These are phyloP conservation scores for Vigna mungo DNA, from an alignment of 306 rosid genomes.

Conservation along the genomic window DNA sequence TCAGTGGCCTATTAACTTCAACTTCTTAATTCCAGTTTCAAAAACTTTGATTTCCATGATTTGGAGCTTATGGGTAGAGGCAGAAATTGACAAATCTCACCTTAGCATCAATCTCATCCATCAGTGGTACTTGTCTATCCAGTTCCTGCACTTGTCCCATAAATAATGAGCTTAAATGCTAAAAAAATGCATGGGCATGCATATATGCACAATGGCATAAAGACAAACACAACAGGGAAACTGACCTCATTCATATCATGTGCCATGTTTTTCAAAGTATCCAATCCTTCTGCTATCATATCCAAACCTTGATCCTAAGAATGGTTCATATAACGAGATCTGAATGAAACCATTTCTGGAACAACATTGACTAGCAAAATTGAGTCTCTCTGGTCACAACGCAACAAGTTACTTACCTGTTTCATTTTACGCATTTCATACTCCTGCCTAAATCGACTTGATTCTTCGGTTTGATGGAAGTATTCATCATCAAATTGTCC, in stretches of 20 bases:
- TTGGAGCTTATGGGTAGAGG: not conserved
- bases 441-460: conserved; percentile 87
- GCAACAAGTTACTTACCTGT: conserved; percentile 64
- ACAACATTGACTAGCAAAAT: conserved; percentile 1
- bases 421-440: conserved; percentile 86
- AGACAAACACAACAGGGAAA: conserved; percentile 28
- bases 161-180: conserved; percentile 14
- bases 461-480: conserved; percentile 80
- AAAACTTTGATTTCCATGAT: not conserved
- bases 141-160: conserved; percentile 70
- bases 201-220: conserved; percentile 7
- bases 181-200: not conserved
- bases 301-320: conserved; percentile 98
- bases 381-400: not conserved
- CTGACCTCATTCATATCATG: conserved; percentile 93
- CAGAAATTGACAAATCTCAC: conserved; percentile 51
- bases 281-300: conserved; percentile 90
- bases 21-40: conserved; percentile 13
- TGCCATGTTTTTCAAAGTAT: conserved; percentile 95
- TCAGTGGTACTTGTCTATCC: conserved; percentile 96
- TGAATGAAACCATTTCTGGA: conserved; percentile 14
- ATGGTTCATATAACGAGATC: conserved; percentile 33
- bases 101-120: conserved; percentile 98
- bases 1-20: conserved; percentile 35
- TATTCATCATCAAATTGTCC: conserved; percentile 82